Base-by-base conservation (phyloP, 148 eudicot species). In the Persicaria maculosa region DNA sequence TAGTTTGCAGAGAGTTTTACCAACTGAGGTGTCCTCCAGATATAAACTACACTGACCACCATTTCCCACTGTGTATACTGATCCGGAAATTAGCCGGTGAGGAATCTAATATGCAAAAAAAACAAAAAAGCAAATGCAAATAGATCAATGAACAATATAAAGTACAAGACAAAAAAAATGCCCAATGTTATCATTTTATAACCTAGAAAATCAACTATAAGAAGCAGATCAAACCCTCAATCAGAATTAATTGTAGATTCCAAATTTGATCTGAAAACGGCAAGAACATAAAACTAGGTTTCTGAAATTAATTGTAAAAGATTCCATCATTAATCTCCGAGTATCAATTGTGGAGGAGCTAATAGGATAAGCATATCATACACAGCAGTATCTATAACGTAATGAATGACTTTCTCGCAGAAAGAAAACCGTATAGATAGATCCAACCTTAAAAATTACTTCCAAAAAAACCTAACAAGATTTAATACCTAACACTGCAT, bases 11-110 rank as follows among this genome's bases (percentile, higher is more conserved):
- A 95, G 78, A 20, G 80, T 74, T 84, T 90, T 90, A 81, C 93
- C 84, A 72, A 85, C 79, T 65, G 88, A 81, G 44, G 86, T 79
- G 80, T 95, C 98, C 61, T 81, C 83, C 59, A 95, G 71, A 16
- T 80, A 83, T 79, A 95, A 86, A 83, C 89, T 83, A 77, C 93
- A 90, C 71, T 86, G 90, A 81, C 86, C 86, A 64, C 92, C 89
- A 75, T 88, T 86, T 72, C 98, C 97, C 81, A 95, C 86, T 53
- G 97, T 90, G 72, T 88, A 95, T 48, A 80, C 81, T 11, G 89
- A 76, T 73, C 80, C 79, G 50, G 75, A 73, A 79, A 94, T 83
- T 40, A 65, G 74, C 78, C 85, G 69, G 72, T 89, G 91, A 71
- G 87, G 86, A 80, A 78, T 90, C 98, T 94, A 88, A 20, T 89